A percentile compares a stretch with the other conserved stretches of the same genome.
These are phyloP conservation scores for Sicyos edulis DNA, from an alignment of 306 rosid genomes.

Conservation along the genomic window DNA sequence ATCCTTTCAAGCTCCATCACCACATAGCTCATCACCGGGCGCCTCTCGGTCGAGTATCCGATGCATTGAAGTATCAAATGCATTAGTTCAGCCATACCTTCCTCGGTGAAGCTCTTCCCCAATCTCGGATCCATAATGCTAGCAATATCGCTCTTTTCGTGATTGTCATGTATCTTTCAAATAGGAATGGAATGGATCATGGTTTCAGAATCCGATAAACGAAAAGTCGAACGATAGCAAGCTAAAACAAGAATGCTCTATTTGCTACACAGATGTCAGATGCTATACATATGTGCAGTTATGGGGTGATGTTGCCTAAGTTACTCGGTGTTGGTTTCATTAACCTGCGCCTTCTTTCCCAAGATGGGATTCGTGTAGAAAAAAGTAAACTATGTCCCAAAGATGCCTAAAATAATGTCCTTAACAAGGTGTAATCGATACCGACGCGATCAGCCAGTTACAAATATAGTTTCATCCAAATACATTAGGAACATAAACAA, in stretches of 20 bases:
- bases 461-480: too few species aligned
- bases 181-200: background rate
- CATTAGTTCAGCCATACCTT: constrained; percentile 62
- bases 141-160: constrained; percentile 28
- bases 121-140: constrained; percentile 51
- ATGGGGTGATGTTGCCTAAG: background rate
- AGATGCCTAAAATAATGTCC: background rate
- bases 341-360: background rate
- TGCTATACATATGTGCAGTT: background rate
- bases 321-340: background rate
- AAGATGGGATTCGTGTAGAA: background rate
- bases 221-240: too few species aligned
- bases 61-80: constrained; percentile 46
- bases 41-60: constrained; percentile 59
- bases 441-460: background rate
- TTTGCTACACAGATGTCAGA: background rate
- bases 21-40: constrained; percentile 69
- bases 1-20: constrained; percentile 69
- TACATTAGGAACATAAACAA: too few species aligned
- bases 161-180: constrained; percentile 45
- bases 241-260: background rate
- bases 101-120: constrained; percentile 64
- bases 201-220: background rate
- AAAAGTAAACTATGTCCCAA: background rate
- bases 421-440: background rate